Conservation (phyloP, 2,329 filamentous ascomycete species). For the Verticillium zaregamsianum region DNA sequence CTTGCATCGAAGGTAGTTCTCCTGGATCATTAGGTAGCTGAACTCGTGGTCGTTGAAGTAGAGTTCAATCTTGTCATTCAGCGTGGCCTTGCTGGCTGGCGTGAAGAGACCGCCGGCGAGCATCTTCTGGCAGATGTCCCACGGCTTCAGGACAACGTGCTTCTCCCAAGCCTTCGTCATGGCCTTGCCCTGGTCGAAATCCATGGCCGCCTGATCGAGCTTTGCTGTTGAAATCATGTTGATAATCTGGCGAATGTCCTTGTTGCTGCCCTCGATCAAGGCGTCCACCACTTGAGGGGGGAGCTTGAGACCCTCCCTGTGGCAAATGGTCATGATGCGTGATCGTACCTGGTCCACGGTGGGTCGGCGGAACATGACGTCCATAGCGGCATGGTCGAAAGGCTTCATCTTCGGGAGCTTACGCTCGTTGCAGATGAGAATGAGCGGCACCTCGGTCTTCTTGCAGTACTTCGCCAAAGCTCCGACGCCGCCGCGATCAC, state of each 20-base stretch:
- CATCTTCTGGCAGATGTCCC: constrained; percentile 96
- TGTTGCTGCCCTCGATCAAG: constrained; percentile 89
- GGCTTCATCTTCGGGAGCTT: constrained; percentile 95
- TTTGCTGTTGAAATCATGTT: constrained; percentile 98
- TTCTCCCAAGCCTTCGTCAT: constrained; percentile 99
- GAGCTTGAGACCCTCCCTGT: constrained; percentile 83
- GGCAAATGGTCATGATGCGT: constrained; percentile 92
- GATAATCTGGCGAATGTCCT: constrained; percentile 95
- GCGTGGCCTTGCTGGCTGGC: constrained; percentile 73
- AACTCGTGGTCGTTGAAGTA: constrained; percentile 99
- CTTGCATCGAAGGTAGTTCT: constrained; percentile 88
- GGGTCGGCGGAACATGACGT: constrained; percentile 83
- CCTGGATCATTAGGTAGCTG: constrained; percentile 95
- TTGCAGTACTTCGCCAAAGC: constrained; percentile 92
- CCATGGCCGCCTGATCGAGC: constrained; percentile 74
- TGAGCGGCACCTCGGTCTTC: constrained; percentile 91
- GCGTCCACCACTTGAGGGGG: constrained; percentile 81
- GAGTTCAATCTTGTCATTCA: constrained; percentile 97
- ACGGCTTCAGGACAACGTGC: constrained; percentile 91
- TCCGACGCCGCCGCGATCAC: constrained; percentile 91
- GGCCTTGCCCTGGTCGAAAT: constrained; percentile 79
- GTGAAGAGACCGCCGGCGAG: constrained; percentile 84
- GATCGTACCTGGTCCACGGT: constrained; percentile 88
- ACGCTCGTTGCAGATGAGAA: constrained; percentile 96
- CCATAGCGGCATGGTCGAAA: constrained; percentile 81